Conservation (phyloP, 371 early-diverging fungal species). For the Saksenaea oblongispora region DNA sequence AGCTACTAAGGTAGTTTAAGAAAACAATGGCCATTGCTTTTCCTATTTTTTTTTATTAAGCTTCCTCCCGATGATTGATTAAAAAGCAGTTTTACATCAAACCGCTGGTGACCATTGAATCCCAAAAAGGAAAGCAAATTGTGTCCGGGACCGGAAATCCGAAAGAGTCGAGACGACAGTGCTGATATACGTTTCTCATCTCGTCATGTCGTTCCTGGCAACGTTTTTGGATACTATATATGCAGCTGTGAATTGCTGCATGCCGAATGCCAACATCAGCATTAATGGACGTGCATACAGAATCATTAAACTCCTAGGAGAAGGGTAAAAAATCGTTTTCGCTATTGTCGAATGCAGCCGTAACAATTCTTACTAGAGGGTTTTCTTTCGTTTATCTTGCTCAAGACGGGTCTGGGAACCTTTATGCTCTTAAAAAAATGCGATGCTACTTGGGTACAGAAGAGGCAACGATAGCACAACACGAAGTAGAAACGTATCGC, state of each 20-base stretch:
- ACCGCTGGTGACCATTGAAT: background rate
- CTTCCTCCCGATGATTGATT: too few relatives aligned
- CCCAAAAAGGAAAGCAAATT: background rate
- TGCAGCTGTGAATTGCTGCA: constrained; percentile 47
- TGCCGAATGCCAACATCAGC: constrained; percentile 58
- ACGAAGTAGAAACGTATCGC: constrained; percentile 67
- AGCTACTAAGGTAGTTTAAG: too few relatives aligned
- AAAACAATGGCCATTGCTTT: too few relatives aligned
- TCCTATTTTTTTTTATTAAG: too few relatives aligned
- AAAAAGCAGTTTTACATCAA: too few relatives aligned
- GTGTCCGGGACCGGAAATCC: background rate
- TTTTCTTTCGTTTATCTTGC: constrained; percentile 79
- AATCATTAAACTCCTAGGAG: constrained; percentile 68
- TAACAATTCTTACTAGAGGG: constrained; percentile 51
- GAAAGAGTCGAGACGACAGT: background rate
- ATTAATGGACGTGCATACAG: constrained; percentile 60
- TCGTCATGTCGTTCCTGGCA: constrained; percentile 30
- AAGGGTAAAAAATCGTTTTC: constrained; percentile 53
- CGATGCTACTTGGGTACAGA: constrained; percentile 65
- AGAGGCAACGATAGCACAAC: constrained; percentile 59
- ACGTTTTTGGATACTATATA: constrained; percentile 44
- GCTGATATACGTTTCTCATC: background rate
- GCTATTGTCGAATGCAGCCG: background rate
- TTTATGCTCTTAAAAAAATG: constrained; percentile 73
- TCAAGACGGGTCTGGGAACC: constrained; percentile 54